phyloP scores from a whole-genome alignment of 2,329 filamentous ascomycete genomes.

The Beauveria caledonica region DNA sequence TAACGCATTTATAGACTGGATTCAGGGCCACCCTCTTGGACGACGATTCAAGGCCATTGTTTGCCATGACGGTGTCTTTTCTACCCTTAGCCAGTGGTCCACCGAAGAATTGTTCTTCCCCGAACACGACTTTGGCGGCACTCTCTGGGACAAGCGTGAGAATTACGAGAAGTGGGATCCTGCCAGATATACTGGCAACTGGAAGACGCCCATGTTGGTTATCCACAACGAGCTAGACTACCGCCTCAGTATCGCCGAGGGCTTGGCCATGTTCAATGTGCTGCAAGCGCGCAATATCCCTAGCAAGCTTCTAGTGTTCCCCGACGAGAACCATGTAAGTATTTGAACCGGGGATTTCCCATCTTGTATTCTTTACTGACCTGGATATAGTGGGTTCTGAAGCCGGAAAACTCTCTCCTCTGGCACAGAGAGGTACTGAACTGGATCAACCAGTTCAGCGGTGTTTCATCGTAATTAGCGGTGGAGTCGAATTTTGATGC shows the following conservation, averaged over 20 bases:
- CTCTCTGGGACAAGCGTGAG: conserved; percentile 52
- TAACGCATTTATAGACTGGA: conserved; percentile 55
- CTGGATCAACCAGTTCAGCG: conserved; percentile 62
- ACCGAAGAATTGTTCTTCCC: conserved; percentile 66
- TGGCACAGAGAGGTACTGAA: conserved; percentile 83
- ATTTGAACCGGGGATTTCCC: background rate
- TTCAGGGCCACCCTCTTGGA: conserved; percentile 77
- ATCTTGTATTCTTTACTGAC: background rate
- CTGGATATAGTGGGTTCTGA: conserved; percentile 64
- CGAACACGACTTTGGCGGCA: conserved; percentile 57
- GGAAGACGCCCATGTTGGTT: conserved; percentile 77
- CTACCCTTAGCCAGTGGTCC: conserved; percentile 55
- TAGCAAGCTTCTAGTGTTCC: conserved; percentile 73
- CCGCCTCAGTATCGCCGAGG: conserved; percentile 75
- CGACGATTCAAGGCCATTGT: conserved; percentile 82
- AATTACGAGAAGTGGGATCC: conserved; percentile 66
- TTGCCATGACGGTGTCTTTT: conserved; percentile 81
- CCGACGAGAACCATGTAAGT: conserved; percentile 57
- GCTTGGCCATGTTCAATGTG: conserved; percentile 77
- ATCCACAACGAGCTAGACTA: conserved; percentile 92
- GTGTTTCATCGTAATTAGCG: conserved; percentile 24
- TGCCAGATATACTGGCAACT: conserved; percentile 54
- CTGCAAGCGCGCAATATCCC: conserved; percentile 67
- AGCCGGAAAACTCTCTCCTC: conserved; percentile 81
- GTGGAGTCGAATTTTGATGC: too few species aligned